Evolutionary conservation across 805 yeast genomes (phyloP), one percentile per base, ranked within the genome.

Genomic region (Candida glaebosa): DNA sequence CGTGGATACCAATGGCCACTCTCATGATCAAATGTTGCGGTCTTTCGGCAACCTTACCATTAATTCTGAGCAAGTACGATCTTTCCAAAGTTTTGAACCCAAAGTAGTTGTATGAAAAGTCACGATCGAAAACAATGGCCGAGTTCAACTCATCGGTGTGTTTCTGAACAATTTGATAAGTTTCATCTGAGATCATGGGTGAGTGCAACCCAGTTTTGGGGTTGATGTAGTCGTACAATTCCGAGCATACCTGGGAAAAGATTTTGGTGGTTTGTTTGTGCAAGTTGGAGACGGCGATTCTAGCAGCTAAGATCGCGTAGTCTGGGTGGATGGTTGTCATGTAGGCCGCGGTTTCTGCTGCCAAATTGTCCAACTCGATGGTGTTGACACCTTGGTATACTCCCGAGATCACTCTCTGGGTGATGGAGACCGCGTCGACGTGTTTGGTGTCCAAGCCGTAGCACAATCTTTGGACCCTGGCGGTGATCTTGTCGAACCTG

Each of bases 261-360:
- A 76, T 84, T 65, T 86, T 85, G 46, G 88, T 85, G 40, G 97
- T 90, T 69, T 89, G 96, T 68, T 90, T 90, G 72, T 91, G 97
- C 59, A 93, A 75, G 63, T 88, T 88, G 32, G 96, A 87, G 41
- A 93, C 83, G 16, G 98, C 97, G 46, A 91, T 84, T 70, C 99
- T 82, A 26, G 98, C 97, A 41, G 97, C 97, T 54, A 89, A 75
- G 33, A 82, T 81, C 19, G 97, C 96, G 56, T 91, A 90, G 68
- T 93, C 98, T n/a, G 98, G 98, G 64, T 91, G 98, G 48, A 87
- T 79, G 9, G 98, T 91, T 44, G 97, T 89, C 96, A 93, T 87
- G 60, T 84, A 86, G 33, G 98, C 98, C 43, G 96, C 95, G 28
- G 96, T 89, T 67, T 93, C 99, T 34, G 98, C 97, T 37, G 98